Evolutionary conservation across 768 basidiomycete genomes (phyloP), one percentile per base, ranked within the genome.

Genomic region (Trametes elegans): DNA sequence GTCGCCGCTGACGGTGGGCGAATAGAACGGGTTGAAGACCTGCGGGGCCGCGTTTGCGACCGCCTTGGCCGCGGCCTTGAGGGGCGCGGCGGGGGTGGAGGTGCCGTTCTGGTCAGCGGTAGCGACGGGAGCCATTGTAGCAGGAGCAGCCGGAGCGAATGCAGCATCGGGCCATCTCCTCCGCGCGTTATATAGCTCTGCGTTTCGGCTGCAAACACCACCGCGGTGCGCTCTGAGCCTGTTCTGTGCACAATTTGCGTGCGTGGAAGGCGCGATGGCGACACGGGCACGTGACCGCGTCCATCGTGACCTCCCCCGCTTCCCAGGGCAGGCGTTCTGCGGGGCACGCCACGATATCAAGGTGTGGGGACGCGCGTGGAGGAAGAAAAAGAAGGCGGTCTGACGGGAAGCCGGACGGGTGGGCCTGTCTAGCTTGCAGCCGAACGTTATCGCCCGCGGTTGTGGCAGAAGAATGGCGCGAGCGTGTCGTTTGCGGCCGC

Each of bases 1-100:
- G 38, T 83, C 59, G 24, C 62, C 80, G 2, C 69, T 76, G 14
- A 74, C 72, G 13, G 76, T 71, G 36, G 87, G 87, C 4, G 84
- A 85, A 60, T 88, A 87, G 70, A 88, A 88, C 0, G 83, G 82
- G 63, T 87, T 87, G 70, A 81, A 71, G 31, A 76, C 56, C 46
- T 60, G 56, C 44, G 51, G 27, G 10, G 67, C 58, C 24, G 42
- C 28, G n/a, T 5, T 27, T 8, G 67, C 56, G 16, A 43, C 29
- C 19, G 24, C 46, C 46, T 45, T 52, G n/a, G n/a, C n/a, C 43
- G 43, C 44, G 13, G 57, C 61, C 60, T 74, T 73, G 39, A 69
- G 62, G 34, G 62, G 56, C 7, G 49, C 61, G n/a, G 62, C 65
- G 21, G 55, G 48, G 24, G 64, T 60, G 19, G 50, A 36, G 45